phyloP scores from a whole-genome alignment of 441 rosid species.

The Capsella rubella region DNA sequence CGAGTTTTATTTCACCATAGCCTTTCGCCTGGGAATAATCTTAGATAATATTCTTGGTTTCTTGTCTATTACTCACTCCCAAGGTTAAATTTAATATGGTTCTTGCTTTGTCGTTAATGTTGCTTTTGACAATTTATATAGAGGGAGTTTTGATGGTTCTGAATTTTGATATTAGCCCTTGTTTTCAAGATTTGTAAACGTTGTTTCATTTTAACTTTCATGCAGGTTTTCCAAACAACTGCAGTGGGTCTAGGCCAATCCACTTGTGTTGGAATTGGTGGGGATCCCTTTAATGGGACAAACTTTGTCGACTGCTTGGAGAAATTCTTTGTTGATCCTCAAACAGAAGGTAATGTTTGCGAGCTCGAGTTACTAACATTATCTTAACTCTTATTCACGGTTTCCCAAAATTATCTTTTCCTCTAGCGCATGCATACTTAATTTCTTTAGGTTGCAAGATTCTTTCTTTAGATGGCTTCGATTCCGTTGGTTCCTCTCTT shows the following conservation, averaged over 20 bases:
- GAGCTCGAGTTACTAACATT: conserved; percentile 11
- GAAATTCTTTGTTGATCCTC: conserved; percentile 81
- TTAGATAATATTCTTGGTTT: not conserved
- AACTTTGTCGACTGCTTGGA: conserved; percentile 85
- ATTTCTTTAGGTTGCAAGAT: conserved; percentile 7
- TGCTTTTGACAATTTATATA: not conserved
- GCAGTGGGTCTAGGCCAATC: conserved; percentile 92
- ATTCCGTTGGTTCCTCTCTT: conserved; percentile 1
- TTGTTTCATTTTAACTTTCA: not conserved
- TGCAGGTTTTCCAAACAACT: conserved; percentile 91
- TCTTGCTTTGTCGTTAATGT: not conserved
- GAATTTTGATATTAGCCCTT: not conserved
- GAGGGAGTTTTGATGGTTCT: not conserved
- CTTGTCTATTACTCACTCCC: not conserved
- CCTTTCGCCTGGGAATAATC: conserved; percentile 6
- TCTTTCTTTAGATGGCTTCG: conserved; percentile 20
- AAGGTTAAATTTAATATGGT: not conserved
- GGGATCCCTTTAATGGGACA: conserved; percentile 96
- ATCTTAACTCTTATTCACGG: not conserved
- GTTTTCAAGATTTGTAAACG: not conserved
- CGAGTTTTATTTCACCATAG: conserved; percentile 1
- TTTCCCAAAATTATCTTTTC: conserved; percentile 2
- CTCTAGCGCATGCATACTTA: not conserved
- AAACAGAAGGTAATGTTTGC: conserved; percentile 72
- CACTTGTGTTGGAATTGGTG: conserved; percentile 92